Evolutionary conservation across 148 eudicot species (phyloP).

Genomic region (Rhododendron simsii): DNA sequence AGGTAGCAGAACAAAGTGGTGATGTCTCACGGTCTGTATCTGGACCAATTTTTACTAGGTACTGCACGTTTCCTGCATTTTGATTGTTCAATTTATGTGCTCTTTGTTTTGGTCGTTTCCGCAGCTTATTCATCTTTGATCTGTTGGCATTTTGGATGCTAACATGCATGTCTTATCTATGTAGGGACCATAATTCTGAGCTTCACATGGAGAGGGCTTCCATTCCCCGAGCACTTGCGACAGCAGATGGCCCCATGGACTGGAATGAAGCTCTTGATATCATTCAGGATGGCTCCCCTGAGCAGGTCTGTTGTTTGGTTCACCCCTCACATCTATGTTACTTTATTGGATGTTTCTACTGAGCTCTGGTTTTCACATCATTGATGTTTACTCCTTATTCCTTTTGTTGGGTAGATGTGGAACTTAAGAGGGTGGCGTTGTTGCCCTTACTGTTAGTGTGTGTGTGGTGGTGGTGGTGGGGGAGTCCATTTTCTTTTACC

Average conservation of each 20-base stretch:
- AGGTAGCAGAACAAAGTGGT: conserved; percentile 92
- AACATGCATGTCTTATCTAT: background rate
- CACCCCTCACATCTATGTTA: background rate
- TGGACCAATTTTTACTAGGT: conserved; percentile 74
- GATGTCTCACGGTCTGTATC: conserved; percentile 63
- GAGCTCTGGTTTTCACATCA: background rate
- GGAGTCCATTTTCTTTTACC: background rate
- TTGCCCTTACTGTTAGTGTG: background rate
- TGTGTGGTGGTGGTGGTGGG: background rate
- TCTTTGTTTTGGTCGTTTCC: background rate
- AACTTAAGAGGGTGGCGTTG: background rate
- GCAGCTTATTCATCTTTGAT: background rate
- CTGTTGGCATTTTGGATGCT: background rate
- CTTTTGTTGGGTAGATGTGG: background rate
- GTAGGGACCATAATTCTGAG: conserved; percentile 73
- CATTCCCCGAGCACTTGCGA: conserved; percentile 40
- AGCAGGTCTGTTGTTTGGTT: conserved; percentile 46
- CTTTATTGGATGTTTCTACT: background rate
- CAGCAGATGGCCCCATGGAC: conserved; percentile 65
- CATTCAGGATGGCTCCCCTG: conserved; percentile 75
- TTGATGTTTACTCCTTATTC: background rate
- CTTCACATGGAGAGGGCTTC: conserved; percentile 54
- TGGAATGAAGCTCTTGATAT: conserved; percentile 98
- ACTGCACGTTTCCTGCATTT: conserved; percentile 7
- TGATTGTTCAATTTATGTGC: background rate